Evolutionary conservation across 148 eudicot species (phyloP), one percentile per base, ranked within the genome.

Genomic region (Silene latifolia): DNA sequence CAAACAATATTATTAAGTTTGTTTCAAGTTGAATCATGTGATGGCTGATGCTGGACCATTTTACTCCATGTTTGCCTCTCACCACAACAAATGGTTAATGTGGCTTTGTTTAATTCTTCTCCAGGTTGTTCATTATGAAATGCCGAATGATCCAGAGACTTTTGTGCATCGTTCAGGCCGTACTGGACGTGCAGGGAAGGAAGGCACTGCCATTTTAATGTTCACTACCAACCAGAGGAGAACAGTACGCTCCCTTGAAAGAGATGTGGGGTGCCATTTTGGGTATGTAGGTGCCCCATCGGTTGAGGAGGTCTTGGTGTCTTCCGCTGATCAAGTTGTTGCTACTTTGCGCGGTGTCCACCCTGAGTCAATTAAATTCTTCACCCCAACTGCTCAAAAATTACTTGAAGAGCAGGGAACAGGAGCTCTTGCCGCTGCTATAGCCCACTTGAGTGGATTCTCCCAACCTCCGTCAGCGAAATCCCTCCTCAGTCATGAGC

Each of bases 121-220:
- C 74, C 83, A 95, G 98, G 63, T 95, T 71, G 85, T 95, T 74
- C 98, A 95, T 73, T 95, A 95, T 70, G 98, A 95, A 71, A 85
- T 95, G 56, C 98, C 98, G 13, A 95, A 95, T 80, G 98, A 95
- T 78, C 85, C 97, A 8, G 98, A 95, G 85, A 90, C 98, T 48
- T 95, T 95, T 82, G 98, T 95, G 82, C 98, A 95, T 80, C 97
- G 98, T 29, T 95, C 98, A 80, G 98, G 98, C 29, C 92, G 98
- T 48, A 95, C 98, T 29, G 98, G 98, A 5, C 93, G 98, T 81
- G 98, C 98, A 11, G 98, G 98, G 63, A 95, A 95, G 85, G 84
- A 82, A 85, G 98, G 98, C 42, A 79, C 78, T 15, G 96, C 92
- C 59, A 77, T 95, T 83, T 77, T 95, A 39, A 80, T 95, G 96